A percentile compares a stretch with the other conserved stretches of the same genome.
phyloP scores from a whole-genome alignment of 306 rosid genomes.

The Delonix regia region DNA sequence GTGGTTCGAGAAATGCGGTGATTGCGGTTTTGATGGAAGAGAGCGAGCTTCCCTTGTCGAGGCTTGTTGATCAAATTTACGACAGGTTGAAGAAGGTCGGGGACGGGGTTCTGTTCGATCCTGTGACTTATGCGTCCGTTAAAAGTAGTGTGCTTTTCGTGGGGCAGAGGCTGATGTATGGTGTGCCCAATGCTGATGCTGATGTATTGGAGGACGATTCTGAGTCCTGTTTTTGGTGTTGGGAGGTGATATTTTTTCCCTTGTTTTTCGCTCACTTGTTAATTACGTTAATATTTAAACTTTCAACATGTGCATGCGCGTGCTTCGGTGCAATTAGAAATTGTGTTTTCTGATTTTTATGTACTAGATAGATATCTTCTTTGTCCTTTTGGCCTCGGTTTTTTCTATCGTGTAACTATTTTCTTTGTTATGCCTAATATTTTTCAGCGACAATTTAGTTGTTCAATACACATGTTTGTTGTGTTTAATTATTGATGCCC shows the following conservation, averaged over 20 bases:
- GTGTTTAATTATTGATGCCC: background rate
- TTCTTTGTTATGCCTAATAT: background rate
- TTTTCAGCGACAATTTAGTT: background rate
- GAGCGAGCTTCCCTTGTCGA: constrained; percentile 72
- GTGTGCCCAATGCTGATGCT: constrained; percentile 78
- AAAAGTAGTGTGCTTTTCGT: constrained; percentile 66
- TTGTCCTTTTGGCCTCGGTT: background rate
- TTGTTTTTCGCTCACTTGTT: background rate
- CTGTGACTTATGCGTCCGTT: constrained; percentile 63
- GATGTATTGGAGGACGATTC: constrained; percentile 87
- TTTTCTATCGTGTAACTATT: background rate
- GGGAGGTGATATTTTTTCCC: constrained; percentile 70
- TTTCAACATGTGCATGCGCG: background rate
- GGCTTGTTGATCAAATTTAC: constrained; percentile 66
- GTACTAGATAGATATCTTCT: background rate
- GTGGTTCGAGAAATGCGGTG: constrained; percentile 45
- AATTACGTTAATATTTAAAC: background rate
- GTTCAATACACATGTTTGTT: background rate
- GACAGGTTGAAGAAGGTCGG: constrained; percentile 39
- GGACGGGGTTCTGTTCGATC: constrained; percentile 38
- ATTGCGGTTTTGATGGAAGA: constrained; percentile 82
- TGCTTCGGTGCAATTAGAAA: background rate
- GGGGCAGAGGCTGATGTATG: constrained; percentile 83
- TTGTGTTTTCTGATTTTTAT: background rate
- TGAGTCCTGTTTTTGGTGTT: constrained; percentile 85